Percentiles rank a stretch among this genome's conserved stretches.
phyloP scores from a whole-genome alignment of 148 eudicot species.

The Camellia lanceoleosa region DNA sequence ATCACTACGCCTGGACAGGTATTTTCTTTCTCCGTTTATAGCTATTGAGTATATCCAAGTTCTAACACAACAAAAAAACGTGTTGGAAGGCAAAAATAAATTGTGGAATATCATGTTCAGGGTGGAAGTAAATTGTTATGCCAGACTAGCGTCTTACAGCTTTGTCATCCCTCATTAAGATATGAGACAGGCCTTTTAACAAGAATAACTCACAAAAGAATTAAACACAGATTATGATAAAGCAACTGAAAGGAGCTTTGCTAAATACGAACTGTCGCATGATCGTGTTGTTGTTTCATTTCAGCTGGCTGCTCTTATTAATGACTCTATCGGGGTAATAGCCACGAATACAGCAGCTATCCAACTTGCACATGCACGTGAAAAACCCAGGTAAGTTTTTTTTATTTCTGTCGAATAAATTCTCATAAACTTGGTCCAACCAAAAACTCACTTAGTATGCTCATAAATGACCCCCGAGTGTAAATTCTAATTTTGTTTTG shows the following conservation, averaged over 20 bases:
- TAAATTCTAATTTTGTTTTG: background rate
- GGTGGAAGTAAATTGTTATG: background rate
- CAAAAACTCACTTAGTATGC: too few species aligned
- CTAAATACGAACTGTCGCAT: background rate
- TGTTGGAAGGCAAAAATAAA: background rate
- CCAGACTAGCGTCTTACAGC: background rate
- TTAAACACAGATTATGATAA: background rate
- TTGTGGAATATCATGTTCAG: background rate
- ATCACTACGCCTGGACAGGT: slow-evolving; percentile 95
- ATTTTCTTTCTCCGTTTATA: background rate
- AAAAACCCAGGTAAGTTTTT: slow-evolving; percentile 59
- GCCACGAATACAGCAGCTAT: slow-evolving; percentile 91
- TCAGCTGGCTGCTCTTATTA: slow-evolving; percentile 83
- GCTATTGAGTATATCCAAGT: background rate
- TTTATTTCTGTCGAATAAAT: background rate
- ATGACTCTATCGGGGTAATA: slow-evolving; percentile 84
- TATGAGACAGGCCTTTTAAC: too few species aligned
- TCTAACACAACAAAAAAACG: background rate
- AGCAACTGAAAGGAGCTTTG: background rate
- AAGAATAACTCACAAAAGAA: background rate
- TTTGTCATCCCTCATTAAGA: background rate
- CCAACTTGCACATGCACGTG: slow-evolving; percentile 72
- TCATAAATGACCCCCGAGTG: background rate
- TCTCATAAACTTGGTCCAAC: background rate
- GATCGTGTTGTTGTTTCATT: background rate